phyloP scores from a whole-genome alignment of 148 eudicot species.

The Cornus controversa region DNA sequence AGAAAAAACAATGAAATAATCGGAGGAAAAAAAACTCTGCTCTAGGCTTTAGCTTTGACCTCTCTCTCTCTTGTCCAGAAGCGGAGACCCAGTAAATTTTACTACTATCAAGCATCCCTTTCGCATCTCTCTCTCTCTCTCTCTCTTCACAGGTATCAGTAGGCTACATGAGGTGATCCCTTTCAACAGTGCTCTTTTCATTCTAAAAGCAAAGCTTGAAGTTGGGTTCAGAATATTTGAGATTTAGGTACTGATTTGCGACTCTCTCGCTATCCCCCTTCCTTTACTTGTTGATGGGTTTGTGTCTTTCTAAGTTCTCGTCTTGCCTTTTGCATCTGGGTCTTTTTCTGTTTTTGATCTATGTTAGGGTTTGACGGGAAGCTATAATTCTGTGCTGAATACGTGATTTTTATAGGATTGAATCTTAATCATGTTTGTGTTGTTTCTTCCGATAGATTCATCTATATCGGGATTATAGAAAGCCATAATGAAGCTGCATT shows the following conservation, averaged over 20 bases:
- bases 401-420: slow-evolving; percentile 6
- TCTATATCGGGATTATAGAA: neutral
- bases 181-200: slow-evolving; percentile 13
- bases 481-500: neutral
- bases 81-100: slow-evolving; percentile 15
- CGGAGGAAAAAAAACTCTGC: neutral
- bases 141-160: slow-evolving; percentile 6
- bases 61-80: slow-evolving; percentile 9
- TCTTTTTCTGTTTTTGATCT: slow-evolving; percentile 12
- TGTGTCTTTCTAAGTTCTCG: slow-evolving; percentile 5
- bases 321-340: slow-evolving; percentile 11
- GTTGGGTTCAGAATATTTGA: slow-evolving; percentile 8
- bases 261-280: neutral
- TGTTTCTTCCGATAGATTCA: neutral
- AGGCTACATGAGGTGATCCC: neutral
- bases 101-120: slow-evolving; percentile 3
- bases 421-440: neutral
- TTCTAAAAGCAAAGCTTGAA: slow-evolving; percentile 7
- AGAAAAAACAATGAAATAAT: neutral
- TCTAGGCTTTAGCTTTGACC: slow-evolving; percentile 3
- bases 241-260: slow-evolving; percentile 1
- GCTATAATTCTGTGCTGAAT: neutral
- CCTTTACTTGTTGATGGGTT: neutral
- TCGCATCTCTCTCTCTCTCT: slow-evolving; percentile 16
- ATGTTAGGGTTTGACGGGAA: neutral